Evolutionary conservation across 2,329 filamentous ascomycete genomes (phyloP), one percentile per base, ranked within the genome.

Genomic region (Aspergillus neoniger): DNA sequence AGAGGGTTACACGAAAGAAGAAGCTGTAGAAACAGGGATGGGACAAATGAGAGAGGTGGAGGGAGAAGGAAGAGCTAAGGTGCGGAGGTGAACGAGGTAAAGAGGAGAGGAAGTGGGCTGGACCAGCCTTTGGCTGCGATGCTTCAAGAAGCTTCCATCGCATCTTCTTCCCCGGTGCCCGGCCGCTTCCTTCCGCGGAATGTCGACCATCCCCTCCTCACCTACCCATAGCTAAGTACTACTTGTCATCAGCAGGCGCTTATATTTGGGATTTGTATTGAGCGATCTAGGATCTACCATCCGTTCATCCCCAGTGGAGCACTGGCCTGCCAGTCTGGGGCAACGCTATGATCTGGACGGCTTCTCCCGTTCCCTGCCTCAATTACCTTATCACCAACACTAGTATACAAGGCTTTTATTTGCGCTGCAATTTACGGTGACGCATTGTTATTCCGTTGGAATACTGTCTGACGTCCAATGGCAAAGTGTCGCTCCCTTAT

Each of bases 131-230:
- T 58, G 44, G 54, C 58, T 63, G 55, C 61, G 61, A 66, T 64
- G 65, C 68, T 77, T 77, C 75, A 77, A 63, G 75, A 77, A 77
- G 74, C 70, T 78, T 78, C 76, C 74, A 77, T 75, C 65, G 61
- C 63, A 53, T 53, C 59, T 56, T 59, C 61, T 53, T 59, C 61
- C 57, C 61, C 57, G 43, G 47, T 39, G 39, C 36, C 47, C 47
- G 47, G 47, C 47, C 25, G 47, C 47, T 49, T 28, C 44, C 25
- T 28, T 30, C 47, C 25, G 28, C 47, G 15, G 25, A n/a, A 28
- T 17, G 25, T n/a, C 47, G 8, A 15, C 47, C 23, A 12, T 28
- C 17, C 30, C 47, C 47, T 12, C 47, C 47, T 50, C 47, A 50
- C 47, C 10, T 17, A 30, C 14, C 30, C 25, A 23, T 23, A 23